phyloP scores from a whole-genome alignment of 805 yeast genomes.

The Candida palmyrensis region DNA sequence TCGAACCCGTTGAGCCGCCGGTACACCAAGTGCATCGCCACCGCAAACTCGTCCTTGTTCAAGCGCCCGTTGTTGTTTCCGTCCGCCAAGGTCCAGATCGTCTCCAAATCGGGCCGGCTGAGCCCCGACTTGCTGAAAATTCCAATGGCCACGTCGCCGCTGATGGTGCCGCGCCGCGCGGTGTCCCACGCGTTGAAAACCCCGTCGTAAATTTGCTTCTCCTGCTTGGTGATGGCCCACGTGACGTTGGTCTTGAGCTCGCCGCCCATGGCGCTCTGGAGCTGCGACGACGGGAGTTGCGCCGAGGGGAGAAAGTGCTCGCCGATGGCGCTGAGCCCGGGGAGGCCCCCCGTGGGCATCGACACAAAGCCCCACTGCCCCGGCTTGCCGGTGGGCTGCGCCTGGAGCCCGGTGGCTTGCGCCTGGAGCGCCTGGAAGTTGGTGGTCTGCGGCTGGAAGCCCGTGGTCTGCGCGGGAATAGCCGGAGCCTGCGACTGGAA shows the following conservation, averaged over 20 bases:
- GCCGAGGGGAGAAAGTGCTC: conserved; percentile 60
- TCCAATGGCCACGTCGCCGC: conserved; percentile 77
- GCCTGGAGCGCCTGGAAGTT: conserved; percentile 35
- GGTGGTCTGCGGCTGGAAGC: conserved; percentile 19
- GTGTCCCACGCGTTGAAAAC: conserved; percentile 88
- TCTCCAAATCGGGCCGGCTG: conserved; percentile 76
- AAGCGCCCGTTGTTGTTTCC: conserved; percentile 76
- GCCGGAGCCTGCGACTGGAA: conserved; percentile 23
- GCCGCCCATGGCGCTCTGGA: conserved; percentile 41
- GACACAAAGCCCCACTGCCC: conserved; percentile 80
- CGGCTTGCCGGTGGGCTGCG: conserved; percentile 62
- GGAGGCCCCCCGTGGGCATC: conserved; percentile 64
- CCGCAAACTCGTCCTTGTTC: conserved; percentile 86
- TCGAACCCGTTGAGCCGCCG: conserved; percentile 83
- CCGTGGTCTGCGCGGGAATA: conserved; percentile 17
- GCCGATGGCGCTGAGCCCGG: conserved; percentile 63
- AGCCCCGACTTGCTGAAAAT: conserved; percentile 91
- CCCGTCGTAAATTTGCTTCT: conserved; percentile 78
- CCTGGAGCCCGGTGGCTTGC: conserved; percentile 43
- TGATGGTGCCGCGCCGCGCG: conserved; percentile 58
- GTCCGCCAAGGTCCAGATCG: conserved; percentile 88
- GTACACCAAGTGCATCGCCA: conserved; percentile 96
- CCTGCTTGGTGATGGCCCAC: conserved; percentile 84
- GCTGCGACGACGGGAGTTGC: conserved; percentile 28
- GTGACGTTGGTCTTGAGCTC: conserved; percentile 52